A percentile compares a stretch with the other conserved stretches of the same genome.
phyloP scores from a whole-genome alignment of 2,329 filamentous ascomycete genomes.

The Ramichloridium luteum region DNA sequence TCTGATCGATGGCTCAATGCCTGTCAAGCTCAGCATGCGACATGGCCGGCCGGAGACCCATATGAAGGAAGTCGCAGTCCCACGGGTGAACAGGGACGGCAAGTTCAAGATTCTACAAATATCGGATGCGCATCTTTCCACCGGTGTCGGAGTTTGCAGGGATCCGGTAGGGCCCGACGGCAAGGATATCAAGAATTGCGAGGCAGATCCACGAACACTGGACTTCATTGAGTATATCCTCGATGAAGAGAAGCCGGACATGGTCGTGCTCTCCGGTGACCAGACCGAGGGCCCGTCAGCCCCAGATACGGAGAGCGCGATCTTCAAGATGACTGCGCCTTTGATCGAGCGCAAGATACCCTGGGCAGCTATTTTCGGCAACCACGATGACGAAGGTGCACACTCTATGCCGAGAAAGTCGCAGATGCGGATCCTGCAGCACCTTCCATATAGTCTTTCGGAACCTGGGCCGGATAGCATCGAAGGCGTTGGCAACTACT shows the following conservation, averaged over 20 bases:
- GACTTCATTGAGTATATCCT: slow-evolving; percentile 76
- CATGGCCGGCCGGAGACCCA: slow-evolving; percentile 54
- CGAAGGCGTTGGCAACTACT: slow-evolving; percentile 90
- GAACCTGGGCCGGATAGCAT: slow-evolving; percentile 68
- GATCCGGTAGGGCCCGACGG: slow-evolving; percentile 54
- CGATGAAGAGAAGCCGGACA: slow-evolving; percentile 84
- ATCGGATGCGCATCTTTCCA: slow-evolving; percentile 88
- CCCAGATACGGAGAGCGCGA: slow-evolving; percentile 79
- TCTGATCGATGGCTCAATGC: slow-evolving; percentile 54
- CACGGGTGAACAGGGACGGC: slow-evolving; percentile 73
- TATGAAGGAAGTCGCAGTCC: slow-evolving; percentile 50
- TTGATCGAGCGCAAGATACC: slow-evolving; percentile 81
- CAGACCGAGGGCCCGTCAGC: slow-evolving; percentile 91
- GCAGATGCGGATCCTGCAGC: slow-evolving; percentile 78
- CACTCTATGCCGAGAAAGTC: slow-evolving; percentile 51
- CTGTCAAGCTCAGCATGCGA: slow-evolving; percentile 65
- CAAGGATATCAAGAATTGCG: slow-evolving; percentile 45
- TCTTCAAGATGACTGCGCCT: slow-evolving; percentile 83
- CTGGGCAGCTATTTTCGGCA: slow-evolving; percentile 89
- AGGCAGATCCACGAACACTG: slow-evolving; percentile 81
- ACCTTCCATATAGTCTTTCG: slow-evolving; percentile 82
- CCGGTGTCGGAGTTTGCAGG: slow-evolving; percentile 72
- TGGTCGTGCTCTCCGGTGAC: slow-evolving; percentile 85
- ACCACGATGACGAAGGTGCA: slow-evolving; percentile 81
- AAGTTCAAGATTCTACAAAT: slow-evolving; percentile 97